phyloP scores from a whole-genome alignment of 495 filamentous ascomycete species.

The Xylaria bambusicola region DNA sequence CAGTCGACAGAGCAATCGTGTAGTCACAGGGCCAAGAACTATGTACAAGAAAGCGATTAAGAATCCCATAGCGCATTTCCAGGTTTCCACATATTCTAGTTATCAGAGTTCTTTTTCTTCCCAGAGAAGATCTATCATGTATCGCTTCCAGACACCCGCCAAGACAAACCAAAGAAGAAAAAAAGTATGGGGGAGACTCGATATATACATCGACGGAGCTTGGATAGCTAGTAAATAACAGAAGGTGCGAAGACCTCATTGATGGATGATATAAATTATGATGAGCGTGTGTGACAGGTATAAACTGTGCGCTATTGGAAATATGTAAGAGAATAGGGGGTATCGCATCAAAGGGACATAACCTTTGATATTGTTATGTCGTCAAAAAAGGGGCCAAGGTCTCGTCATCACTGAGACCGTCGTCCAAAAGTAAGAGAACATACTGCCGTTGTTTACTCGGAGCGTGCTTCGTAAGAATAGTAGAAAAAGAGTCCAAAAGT shows the following conservation, averaged over 20 bases:
- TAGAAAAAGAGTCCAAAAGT: background rate
- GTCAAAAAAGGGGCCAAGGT: background rate
- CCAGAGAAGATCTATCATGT: background rate
- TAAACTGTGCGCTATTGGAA: background rate
- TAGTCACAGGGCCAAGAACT: too few species aligned
- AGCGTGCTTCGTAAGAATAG: background rate
- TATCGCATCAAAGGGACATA: conserved; percentile 9
- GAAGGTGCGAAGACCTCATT: background rate
- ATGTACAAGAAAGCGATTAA: too few species aligned
- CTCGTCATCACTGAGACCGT: background rate
- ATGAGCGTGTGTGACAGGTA: background rate
- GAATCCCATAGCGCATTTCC: background rate
- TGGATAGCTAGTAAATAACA: background rate
- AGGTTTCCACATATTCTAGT: conserved; percentile 1
- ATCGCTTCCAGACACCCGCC: background rate
- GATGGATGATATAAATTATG: too few species aligned
- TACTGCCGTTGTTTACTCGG: too few species aligned
- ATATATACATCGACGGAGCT: background rate
- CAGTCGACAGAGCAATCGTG: background rate
- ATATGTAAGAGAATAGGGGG: conserved; percentile 3
- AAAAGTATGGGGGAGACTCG: background rate
- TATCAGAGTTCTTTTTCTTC: background rate
- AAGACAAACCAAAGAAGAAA: too few species aligned
- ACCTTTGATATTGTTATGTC: background rate
- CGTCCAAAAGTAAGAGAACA: background rate